Base-by-base conservation (phyloP, 352 stramenopile genomes). In the Phytopythium montanum region DNA sequence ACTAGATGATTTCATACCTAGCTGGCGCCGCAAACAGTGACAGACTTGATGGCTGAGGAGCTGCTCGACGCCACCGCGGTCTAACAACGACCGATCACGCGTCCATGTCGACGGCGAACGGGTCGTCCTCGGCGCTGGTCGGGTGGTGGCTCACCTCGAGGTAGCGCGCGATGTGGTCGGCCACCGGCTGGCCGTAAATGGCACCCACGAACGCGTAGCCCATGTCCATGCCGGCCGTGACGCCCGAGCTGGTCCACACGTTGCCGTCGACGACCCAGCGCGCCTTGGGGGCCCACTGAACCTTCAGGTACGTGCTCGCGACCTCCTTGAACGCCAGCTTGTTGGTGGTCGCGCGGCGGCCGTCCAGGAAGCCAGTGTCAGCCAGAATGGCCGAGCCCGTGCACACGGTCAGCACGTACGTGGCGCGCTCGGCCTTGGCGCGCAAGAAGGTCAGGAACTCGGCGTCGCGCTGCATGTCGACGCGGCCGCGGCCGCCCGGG, bases 161-260 rank as follows among this genome's bases (percentile, higher is more conserved):
- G 36, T 69, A 59, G 18, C 61, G 46, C 13, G 75, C 62, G 51
- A 88, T 76, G 16, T 53, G 38, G 42, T 63, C 56, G 16, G 75
- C 74, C 13, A 56, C 53, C 0, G 64, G 45, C 42, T 69, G 42
- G 18, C 72, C 70, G 45, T 75, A 82, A 7, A 56, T 33, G 4
- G 25, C 42, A 12, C 49, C 44, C 18, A 88, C 59, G 56, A 82
- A 87, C 14, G 75, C 79, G 41, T 81, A 61, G 0, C 69, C 71
- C 79, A 91, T 81, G 55, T 91, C 81, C 48, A 88, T 81, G 0
- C 78, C 78, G 2, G 81, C 81, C 12, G 81, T 75, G 16, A 90
- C 62, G 31, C 81, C 81, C 1, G 76, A 88, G 54, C 70, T 82
- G 21, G 78, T 88, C 76, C 75, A 88, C 13, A 76, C 54, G 14